phyloP scores from a whole-genome alignment of 2,329 filamentous ascomycete species.

The Fusarium pininemorale region DNA sequence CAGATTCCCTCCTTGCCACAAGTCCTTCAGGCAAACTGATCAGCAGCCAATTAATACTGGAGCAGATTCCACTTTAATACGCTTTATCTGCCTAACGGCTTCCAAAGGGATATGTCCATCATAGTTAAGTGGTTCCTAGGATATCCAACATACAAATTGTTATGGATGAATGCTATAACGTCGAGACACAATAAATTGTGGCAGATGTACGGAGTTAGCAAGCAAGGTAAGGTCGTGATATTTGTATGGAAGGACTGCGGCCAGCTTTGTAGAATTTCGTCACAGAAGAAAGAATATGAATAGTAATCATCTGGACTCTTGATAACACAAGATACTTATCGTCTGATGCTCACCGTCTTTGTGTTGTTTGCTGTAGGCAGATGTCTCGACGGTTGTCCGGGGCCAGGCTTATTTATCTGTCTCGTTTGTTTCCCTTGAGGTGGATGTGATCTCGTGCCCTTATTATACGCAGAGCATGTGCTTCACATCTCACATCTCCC shows the following conservation, averaged over 20 bases:
- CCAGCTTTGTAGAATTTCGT: background rate
- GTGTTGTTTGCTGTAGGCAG: background rate
- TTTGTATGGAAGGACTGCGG: background rate
- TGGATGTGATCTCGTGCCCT: slow-evolving; percentile 34
- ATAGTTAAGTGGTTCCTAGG: background rate
- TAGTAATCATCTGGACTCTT: background rate
- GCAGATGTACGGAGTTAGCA: background rate
- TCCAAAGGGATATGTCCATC: background rate
- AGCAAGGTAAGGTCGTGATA: background rate
- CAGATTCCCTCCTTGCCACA: too few relatives aligned
- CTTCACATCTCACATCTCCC: slow-evolving; percentile 13
- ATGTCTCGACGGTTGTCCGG: background rate
- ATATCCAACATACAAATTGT: background rate
- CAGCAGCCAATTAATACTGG: too few relatives aligned
- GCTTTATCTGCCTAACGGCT: too few relatives aligned
- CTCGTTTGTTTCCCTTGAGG: background rate
- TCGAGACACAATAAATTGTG: background rate
- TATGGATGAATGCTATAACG: background rate
- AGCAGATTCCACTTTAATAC: too few relatives aligned
- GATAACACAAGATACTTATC: background rate
- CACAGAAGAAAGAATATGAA: background rate
- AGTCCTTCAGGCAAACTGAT: too few relatives aligned
- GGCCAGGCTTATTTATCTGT: background rate
- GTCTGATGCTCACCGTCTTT: background rate
- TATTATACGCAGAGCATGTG: slow-evolving; percentile 21